Conservation (phyloP, 768 basidiomycete species). For the Favolaschia claudopus region DNA sequence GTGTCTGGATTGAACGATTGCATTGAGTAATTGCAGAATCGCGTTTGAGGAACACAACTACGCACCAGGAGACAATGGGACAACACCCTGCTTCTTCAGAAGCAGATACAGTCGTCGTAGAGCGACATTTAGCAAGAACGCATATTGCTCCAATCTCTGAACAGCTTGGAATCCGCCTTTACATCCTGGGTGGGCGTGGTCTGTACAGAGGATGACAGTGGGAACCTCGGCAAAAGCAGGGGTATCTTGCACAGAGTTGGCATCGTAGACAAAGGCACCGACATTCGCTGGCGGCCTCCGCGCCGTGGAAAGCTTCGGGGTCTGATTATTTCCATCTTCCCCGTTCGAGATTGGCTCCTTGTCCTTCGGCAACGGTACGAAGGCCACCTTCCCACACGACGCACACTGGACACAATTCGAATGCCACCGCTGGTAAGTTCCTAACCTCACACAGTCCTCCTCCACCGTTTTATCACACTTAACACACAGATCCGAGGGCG, state of each 20-base stretch:
- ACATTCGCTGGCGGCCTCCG: conserved; percentile 86
- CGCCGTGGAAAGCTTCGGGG: conserved; percentile 67
- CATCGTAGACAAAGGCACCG: conserved; percentile 77
- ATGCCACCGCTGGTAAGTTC: conserved; percentile 98
- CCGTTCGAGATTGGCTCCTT: conserved; percentile 55
- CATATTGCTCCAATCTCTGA: conserved; percentile 95
- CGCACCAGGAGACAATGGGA: conserved; percentile 81
- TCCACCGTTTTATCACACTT: conserved; percentile 91
- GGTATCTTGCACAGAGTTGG: conserved; percentile 72
- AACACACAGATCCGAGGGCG: conserved; percentile 91
- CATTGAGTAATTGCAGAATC: neutral
- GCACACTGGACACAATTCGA: conserved; percentile 90
- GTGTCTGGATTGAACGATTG: too few relatives aligned
- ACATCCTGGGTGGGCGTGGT: conserved; percentile 75
- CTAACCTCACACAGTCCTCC: conserved; percentile 94
- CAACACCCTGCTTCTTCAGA: conserved; percentile 88
- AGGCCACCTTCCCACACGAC: conserved; percentile 80
- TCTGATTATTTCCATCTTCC: conserved; percentile 59
- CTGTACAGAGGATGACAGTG: conserved; percentile 76
- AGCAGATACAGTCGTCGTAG: conserved; percentile 88
- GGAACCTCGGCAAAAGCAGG: conserved; percentile 78
- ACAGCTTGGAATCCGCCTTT: conserved; percentile 87
- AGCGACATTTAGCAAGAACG: conserved; percentile 95
- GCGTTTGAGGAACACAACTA: conserved; percentile 6
- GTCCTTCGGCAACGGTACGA: conserved; percentile 66